Evolutionary conservation across 257 asterid species (phyloP), one percentile per base, ranked within the genome.

Genomic region (Rhazya stricta): DNA sequence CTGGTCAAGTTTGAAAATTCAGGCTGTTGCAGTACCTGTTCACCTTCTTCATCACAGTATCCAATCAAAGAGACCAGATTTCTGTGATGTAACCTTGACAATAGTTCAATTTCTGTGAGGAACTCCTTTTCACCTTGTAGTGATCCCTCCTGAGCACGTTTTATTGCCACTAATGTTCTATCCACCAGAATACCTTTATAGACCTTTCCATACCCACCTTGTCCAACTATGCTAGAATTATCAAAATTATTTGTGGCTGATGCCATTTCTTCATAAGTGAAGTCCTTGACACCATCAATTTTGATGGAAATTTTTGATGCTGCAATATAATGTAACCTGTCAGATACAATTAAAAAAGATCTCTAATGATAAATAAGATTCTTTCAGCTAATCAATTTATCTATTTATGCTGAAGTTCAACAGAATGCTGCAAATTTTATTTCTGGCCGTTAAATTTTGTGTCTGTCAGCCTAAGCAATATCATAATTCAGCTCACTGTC

Each of bases 191-290:
- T 82, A 79, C 99, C 99, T 86, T 85, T 85, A 66, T 92, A 91
- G 67, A 95, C 99, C 77, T 83, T 88, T n/a, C 99, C 99, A 63
- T 95, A 95, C 43, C 99, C 99, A 78, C 99, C 99, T 79, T 89
- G 84, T 56, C 99, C 99, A 45, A 92, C 92, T 69, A 85, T 80
- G 29, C 89, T 89, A 19, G 91, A 80, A 88, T 45, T 42, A 51
- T 81, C 56, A 72, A 95, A 95, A 77, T 84, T 81, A 63, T 80
- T 84, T 13, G 99, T 92, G 5, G 98, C 96, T 23, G 21, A 72
- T 68, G 89, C 86, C 90, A 95, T 54, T 82, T 95, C 98, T 66
- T 81, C 68, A 76, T 76, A 92, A 46, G 81, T 79, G 85, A 91
- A 95, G 74, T 84, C 94, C 85, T 88, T 95, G 81, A 95, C 92